Conservation (phyloP, 176 grass and related monocot species). For the Hordeum marinum region DNA sequence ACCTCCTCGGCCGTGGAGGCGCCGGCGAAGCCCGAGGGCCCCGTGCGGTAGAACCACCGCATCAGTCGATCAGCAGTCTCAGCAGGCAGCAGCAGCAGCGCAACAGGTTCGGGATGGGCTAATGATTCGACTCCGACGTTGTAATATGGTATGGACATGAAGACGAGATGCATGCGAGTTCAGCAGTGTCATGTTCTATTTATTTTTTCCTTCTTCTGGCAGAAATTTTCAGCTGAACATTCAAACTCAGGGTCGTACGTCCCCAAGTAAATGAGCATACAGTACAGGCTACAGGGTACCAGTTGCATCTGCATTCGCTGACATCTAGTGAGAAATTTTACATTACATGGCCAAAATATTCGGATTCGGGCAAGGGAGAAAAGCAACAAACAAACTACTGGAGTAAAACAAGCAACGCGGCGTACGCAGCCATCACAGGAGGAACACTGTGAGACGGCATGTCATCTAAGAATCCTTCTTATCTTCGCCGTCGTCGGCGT, state of each 20-base stretch:
- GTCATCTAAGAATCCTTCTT: slow-evolving; percentile 25
- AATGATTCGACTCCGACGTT: background rate
- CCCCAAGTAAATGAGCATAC: background rate
- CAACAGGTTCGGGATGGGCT: background rate
- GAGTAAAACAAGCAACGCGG: background rate
- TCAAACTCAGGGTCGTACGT: background rate
- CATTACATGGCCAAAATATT: slow-evolving; percentile 3
- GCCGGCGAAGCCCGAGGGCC: slow-evolving; percentile 54
- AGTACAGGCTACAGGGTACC: no score
- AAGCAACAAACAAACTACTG: background rate
- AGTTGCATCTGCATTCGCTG: background rate
- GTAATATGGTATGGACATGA: background rate
- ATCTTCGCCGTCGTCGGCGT: background rate
- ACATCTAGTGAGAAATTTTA: background rate
- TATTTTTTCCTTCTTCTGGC: background rate
- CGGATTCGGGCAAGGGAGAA: background rate
- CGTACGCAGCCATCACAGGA: background rate
- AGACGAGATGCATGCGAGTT: background rate
- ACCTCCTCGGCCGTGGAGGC: slow-evolving; percentile 67
- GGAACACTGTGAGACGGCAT: background rate
- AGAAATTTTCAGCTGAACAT: background rate
- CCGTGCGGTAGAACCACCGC: slow-evolving; percentile 44
- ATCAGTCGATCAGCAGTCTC: background rate
- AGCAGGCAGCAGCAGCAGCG: background rate
- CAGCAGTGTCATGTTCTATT: no score